Evolutionary conservation across 2,329 filamentous ascomycete species (phyloP).

Genomic region (Fusarium sp.): DNA sequence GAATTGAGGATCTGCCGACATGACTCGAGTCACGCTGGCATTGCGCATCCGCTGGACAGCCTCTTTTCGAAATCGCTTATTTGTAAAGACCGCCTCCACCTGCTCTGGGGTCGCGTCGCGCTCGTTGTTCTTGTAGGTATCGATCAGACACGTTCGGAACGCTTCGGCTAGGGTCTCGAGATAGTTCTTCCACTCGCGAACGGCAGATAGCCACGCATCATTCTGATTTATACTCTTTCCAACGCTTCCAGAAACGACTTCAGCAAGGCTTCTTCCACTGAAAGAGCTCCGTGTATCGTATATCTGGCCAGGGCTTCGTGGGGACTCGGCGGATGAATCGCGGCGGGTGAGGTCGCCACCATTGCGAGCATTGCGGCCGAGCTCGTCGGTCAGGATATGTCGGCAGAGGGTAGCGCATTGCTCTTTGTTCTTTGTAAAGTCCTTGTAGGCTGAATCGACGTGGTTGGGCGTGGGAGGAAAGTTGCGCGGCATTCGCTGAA

Average conservation of each 20-base stretch:
- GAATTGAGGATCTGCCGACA: conserved; percentile 58
- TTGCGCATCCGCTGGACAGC: conserved; percentile 60
- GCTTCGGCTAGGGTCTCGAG: conserved; percentile 56
- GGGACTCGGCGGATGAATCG: conserved; percentile 49
- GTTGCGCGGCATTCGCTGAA: conserved; percentile 51
- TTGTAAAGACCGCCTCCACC: conserved; percentile 56
- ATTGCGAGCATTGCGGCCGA: conserved; percentile 44
- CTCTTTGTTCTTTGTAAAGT: conserved; percentile 57
- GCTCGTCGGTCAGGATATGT: conserved; percentile 55
- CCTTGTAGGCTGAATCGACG: conserved; percentile 58
- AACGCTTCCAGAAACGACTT: conserved; percentile 47
- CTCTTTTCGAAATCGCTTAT: conserved; percentile 55
- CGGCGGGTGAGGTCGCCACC: conserved; percentile 42
- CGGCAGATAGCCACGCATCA: conserved; percentile 52
- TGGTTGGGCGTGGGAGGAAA: conserved; percentile 49
- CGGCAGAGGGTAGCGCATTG: conserved; percentile 55
- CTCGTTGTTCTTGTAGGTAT: conserved; percentile 60
- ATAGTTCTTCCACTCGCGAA: conserved; percentile 59
- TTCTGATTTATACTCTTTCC: conserved; percentile 40
- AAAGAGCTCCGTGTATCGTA: conserved; percentile 54
- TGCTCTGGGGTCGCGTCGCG: conserved; percentile 56
- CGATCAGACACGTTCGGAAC: conserved; percentile 55
- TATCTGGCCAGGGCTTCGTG: conserved; percentile 45
- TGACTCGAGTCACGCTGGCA: conserved; percentile 55
- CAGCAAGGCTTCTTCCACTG: conserved; percentile 51